A percentile compares a stretch with the other conserved stretches of the same genome.
phyloP scores from a whole-genome alignment of 257 asterid genomes.

The Plantago major region DNA sequence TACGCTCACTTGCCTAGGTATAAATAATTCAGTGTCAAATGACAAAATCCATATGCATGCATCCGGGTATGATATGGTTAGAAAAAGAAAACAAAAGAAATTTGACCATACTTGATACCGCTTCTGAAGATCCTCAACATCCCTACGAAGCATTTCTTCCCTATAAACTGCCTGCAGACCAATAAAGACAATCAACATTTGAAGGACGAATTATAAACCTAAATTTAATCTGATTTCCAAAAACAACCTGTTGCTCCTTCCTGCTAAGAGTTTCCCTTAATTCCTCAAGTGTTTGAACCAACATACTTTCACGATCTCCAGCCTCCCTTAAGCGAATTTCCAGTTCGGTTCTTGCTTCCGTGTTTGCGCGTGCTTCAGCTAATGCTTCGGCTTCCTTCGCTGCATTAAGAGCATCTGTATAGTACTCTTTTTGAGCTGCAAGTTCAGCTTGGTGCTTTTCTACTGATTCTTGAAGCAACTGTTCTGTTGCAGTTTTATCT shows the following conservation, averaged over 20 bases:
- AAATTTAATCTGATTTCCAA: not conserved
- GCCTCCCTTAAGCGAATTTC: conserved; percentile 61
- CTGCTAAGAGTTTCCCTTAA: conserved; percentile 58
- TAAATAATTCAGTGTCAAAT: conserved; percentile 22
- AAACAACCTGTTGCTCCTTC: conserved; percentile 78
- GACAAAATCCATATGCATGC: conserved; percentile 4
- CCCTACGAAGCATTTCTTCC: conserved; percentile 94
- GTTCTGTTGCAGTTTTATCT: conserved; percentile 90
- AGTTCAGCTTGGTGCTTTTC: conserved; percentile 93
- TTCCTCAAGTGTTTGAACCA: conserved; percentile 56
- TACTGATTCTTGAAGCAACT: conserved; percentile 87
- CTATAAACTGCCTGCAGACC: conserved; percentile 73
- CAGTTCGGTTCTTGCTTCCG: conserved; percentile 90
- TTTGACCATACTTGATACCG: conserved; percentile 66
- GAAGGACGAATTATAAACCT: conserved; percentile 8
- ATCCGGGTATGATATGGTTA: too few relatives aligned
- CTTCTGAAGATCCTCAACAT: conserved; percentile 92
- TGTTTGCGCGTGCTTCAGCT: conserved; percentile 86
- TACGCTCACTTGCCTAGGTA: conserved; percentile 87
- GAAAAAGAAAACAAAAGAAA: conserved; percentile 13
- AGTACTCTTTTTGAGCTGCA: conserved; percentile 80
- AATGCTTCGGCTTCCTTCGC: conserved; percentile 97
- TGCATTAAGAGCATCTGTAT: conserved; percentile 70
- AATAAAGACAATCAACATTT: conserved; percentile 15
- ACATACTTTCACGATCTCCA: conserved; percentile 51